These are phyloP conservation scores for Macrolepiota fuliginosa DNA, from an alignment of 768 basidiomycete genomes.

Conservation along the genomic window DNA sequence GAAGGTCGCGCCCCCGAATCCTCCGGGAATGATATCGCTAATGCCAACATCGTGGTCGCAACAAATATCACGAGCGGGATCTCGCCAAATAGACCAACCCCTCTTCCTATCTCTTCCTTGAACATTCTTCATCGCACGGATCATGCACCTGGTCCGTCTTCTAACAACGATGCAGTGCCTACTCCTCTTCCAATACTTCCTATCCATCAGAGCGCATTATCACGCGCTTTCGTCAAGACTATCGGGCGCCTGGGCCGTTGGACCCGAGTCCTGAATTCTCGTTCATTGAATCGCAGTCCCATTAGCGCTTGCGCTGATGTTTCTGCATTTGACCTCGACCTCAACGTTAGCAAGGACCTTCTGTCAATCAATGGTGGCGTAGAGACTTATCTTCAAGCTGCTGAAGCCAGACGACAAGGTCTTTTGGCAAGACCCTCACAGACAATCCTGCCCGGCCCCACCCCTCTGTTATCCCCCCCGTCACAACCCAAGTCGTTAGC, in stretches of 20 bases:
- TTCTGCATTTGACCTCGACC: conserved; percentile 71
- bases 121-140: conserved; percentile 65
- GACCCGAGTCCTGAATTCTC: conserved; percentile 71
- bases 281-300: conserved; percentile 27
- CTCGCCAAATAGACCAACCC: conserved; percentile 38
- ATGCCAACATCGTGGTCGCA: conserved; percentile 42
- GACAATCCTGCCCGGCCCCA: neutral
- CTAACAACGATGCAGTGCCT: conserved; percentile 27
- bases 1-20: conserved; percentile 34
- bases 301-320: conserved; percentile 43
- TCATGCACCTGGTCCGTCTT: conserved; percentile 30
- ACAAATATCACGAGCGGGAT: conserved; percentile 35
- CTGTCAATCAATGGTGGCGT: conserved; percentile 60
- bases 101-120: conserved; percentile 54
- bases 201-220: conserved; percentile 61
- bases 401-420: conserved; percentile 36
- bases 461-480: neutral
- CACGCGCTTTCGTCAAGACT: conserved; percentile 76
- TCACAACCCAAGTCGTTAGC: neutral
- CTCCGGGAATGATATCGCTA: conserved; percentile 41
- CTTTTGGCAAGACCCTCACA: conserved; percentile 11
- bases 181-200: conserved; percentile 45
- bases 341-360: conserved; percentile 57
- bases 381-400: conserved; percentile 56
- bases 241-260: conserved; percentile 81